Base-by-base conservation (phyloP, 2,329 filamentous ascomycete genomes). In the Hymenoscyphus infarciens region DNA sequence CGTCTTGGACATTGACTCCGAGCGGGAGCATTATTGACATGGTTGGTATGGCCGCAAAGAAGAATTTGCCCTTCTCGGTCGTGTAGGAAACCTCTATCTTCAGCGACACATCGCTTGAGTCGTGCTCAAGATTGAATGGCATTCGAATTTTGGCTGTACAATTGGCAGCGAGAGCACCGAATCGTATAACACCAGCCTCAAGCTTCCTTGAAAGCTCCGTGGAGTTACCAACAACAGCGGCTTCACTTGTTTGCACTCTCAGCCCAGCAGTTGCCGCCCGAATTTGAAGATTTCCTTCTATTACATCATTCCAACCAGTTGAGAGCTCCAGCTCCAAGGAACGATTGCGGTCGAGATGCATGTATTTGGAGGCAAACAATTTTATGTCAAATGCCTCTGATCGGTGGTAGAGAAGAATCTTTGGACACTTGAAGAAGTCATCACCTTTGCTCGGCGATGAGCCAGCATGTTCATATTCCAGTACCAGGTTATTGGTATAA, bases 1-100 rank as follows among this genome's bases (percentile, higher is more conserved):
- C 86, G 70, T 99, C 95, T 71, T 98, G 93, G 5, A 99, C 95
- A 68, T 98, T 98, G 66, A 99, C 95, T 2, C 94, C 93, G 3
- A 99, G 81, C 0, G 92, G 91, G 4, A 99, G 80, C 1, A 89
- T 83, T 1, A 95, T 88, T 2, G 87, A 83, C 22, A 96, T 81
- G 3, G 81, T 84, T 22, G 84, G 83, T 7, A 82, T 81, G 16
- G 83, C 84, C 16, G 85, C 82, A 72, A 88, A 89, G 60, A 82
- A 80, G 67, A 91, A 90, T 7, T 78, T 80, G 2, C 87, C 89
- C 2, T 84, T 77, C 0, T 85, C 80, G 0, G 90, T 93, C 1
- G 82, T 82, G 72, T 95, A 96, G 0, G 80, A 81, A 10, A 92
- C 81, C 67, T 97, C 93, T n/a, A 94, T 77, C 65, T 87, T 88